Evolutionary conservation across 352 stramenopile genomes (phyloP).

Genomic region (Phytophthora brassicae): DNA sequence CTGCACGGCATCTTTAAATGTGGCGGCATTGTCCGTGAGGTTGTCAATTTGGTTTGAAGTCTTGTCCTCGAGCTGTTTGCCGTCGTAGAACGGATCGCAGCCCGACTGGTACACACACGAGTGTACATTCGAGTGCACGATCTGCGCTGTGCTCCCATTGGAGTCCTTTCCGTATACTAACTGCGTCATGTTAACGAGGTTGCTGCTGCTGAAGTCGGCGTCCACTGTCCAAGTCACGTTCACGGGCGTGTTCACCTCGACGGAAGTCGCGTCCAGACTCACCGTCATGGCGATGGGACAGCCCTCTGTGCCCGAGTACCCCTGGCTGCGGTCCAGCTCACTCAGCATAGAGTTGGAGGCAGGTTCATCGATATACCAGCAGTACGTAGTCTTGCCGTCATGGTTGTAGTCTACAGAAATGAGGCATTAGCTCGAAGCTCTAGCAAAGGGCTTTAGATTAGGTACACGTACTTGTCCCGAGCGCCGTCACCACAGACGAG

Average conservation of each 20-base stretch:
- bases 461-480: conserved; percentile 50
- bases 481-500: conserved; percentile 18
- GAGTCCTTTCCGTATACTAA: conserved; percentile 41
- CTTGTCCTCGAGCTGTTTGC: conserved; percentile 51
- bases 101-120: conserved; percentile 51
- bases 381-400: conserved; percentile 50
- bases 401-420: conserved; percentile 41
- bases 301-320: conserved; percentile 32
- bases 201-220: conserved; percentile 44
- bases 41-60: conserved; percentile 58
- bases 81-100: conserved; percentile 60
- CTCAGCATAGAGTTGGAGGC: conserved; percentile 44
- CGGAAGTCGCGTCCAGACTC: conserved; percentile 23
- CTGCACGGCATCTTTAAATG: conserved; percentile 38
- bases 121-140: conserved; percentile 70
- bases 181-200: conserved; percentile 53
- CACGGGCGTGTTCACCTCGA: conserved; percentile 40
- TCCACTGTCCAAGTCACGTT: conserved; percentile 52
- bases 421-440: not conserved
- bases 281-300: conserved; percentile 54
- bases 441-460: not conserved
- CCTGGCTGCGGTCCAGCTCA: conserved; percentile 41
- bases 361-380: conserved; percentile 52
- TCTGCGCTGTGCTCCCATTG: conserved; percentile 44
- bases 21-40: conserved; percentile 49